Percentiles rank a stretch among this genome's conserved stretches.
Evolutionary conservation across 2,329 filamentous ascomycete species (phyloP).

Genomic region (Rhynchosporium agropyri): DNA sequence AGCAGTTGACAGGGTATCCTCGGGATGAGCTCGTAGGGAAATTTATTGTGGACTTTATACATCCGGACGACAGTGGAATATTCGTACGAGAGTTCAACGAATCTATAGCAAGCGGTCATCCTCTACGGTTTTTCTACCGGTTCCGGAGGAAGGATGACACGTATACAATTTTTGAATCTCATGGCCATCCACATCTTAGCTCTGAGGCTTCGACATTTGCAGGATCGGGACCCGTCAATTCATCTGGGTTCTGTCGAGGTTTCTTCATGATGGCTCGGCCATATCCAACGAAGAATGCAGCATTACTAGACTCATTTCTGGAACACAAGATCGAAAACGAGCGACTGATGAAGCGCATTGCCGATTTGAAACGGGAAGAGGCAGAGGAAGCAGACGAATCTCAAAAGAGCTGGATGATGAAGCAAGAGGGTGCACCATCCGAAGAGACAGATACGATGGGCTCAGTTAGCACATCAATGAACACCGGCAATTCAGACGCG

Average conservation of each 20-base stretch:
- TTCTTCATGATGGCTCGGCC: slow-evolving; percentile 93
- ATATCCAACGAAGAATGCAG: slow-evolving; percentile 86
- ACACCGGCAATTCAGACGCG: slow-evolving; percentile 45
- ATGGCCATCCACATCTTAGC: slow-evolving; percentile 87
- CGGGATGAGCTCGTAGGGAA: slow-evolving; percentile 70
- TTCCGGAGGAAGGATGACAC: slow-evolving; percentile 73
- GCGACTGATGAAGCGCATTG: slow-evolving; percentile 79
- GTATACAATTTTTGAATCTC: slow-evolving; percentile 84
- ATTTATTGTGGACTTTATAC: slow-evolving; percentile 80
- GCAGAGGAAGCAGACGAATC: slow-evolving; percentile 74
- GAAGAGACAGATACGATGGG: slow-evolving; percentile 46
- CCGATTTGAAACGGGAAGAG: slow-evolving; percentile 83
- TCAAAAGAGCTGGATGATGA: slow-evolving; percentile 61
- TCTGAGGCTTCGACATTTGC: slow-evolving; percentile 64
- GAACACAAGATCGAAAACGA: slow-evolving; percentile 98
- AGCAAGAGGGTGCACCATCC: slow-evolving; percentile 55
- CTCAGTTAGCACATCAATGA: slow-evolving; percentile 38
- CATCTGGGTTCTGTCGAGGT: slow-evolving; percentile 75
- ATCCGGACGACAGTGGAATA: slow-evolving; percentile 80
- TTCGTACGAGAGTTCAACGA: slow-evolving; percentile 90
- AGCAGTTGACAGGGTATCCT: slow-evolving; percentile 74
- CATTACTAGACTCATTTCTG: slow-evolving; percentile 85
- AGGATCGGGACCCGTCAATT: slow-evolving; percentile 55
- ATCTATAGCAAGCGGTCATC: slow-evolving; percentile 78
- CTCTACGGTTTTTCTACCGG: slow-evolving; percentile 83